Base-by-base conservation (phyloP, 2,329 filamentous ascomycete genomes). In the Aspergillus aculeatinus region DNA sequence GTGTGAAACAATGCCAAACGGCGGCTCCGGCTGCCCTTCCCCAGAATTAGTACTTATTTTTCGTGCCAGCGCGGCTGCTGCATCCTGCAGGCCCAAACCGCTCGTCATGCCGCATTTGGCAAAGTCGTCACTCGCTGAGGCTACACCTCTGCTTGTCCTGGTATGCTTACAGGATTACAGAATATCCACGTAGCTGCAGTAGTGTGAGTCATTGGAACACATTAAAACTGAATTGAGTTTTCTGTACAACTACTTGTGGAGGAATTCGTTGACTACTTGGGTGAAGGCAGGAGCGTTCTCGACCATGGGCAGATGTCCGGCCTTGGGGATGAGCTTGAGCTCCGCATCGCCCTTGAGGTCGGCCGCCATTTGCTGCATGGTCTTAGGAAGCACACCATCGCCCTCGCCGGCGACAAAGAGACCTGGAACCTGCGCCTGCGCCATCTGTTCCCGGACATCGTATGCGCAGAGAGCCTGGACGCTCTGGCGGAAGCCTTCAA, bases 301-400 rank as follows among this genome's bases (percentile, higher is more conserved):
- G 51, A 87, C 87, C 90, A 96, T 96, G 0, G 92, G 92, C 69
- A 96, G 76, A 78, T 96, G 92, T 0, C 92, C 92, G 0, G 91
- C 87, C 9, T 82, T 79, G 0, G 89, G 84, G 10, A 96, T 84
- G 59, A 89, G 75, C 71, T 83, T 85, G 65, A 92, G 82, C 60
- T 85, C 81, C 0, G 82, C 83, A 0, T 83, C 85, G 0, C 74
- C 72, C 10, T 88, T 87, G 48, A 91, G 73, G 19, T 78, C 72
- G 0, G 76, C 81, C 57, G 82, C 85, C 82, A 93, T 91, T 14
- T 86, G 86, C 57, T 88, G 86, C 91, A 96, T 96, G 4, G 88
- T 89, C 78, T 87, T 87, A 0, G 90, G 90, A 56, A 96, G 71
- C 1, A 89, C 88, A 0, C 87, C 91, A 70, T 96, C 92, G 0